Evolutionary conservation across 495 filamentous ascomycete genomes (phyloP), one percentile per base, ranked within the genome.

Genomic region (Annulohypoxylon bovei): DNA sequence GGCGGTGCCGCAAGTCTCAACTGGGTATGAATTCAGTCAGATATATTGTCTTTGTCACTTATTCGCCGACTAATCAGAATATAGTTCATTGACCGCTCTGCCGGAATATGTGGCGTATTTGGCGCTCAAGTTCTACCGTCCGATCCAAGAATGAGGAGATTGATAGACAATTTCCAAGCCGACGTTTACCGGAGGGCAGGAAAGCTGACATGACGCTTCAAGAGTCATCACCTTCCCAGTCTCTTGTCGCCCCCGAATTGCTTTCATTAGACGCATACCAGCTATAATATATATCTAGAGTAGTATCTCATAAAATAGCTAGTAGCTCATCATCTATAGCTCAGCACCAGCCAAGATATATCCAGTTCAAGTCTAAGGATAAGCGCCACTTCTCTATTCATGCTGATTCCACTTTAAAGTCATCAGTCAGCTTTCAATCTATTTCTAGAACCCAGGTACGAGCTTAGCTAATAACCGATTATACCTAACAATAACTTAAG

Each of bases 51-150:
- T 8, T 25, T 22, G 27, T 52, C 14, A 32, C 4, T 1, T 49
- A 27, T 32, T 56, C 37, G 20, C 23, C 25, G 49, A 49, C 27
- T 55, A 55, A 12, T 8, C 11, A 11, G 8, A 27, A 55, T 23
- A 16, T 14, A 80, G 78, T 79, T 77, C 30, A 76, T 81, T 52
- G 78, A 81, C 57, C 72, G 78, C 11, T 42, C 52, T 12, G 62
- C 75, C 0, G 78, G 79, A 14, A 67, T 79, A 4, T 79, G 75
- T 50, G 77, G 75, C 20, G 44, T 77, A 8, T 79, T 80, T 52
- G 78, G 76, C 8, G 71, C 75, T 5, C 76, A 80, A 64, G 49
- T 78, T 9, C 2, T 72, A 32, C 67, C 67, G 11, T 67, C 68
- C 1, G 79, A 80, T 35, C 54, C 67, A 25, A n/a, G 60, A 32